Conservation (phyloP, 1,284 basidiomycete genomes). For the Wallemia hederae region DNA sequence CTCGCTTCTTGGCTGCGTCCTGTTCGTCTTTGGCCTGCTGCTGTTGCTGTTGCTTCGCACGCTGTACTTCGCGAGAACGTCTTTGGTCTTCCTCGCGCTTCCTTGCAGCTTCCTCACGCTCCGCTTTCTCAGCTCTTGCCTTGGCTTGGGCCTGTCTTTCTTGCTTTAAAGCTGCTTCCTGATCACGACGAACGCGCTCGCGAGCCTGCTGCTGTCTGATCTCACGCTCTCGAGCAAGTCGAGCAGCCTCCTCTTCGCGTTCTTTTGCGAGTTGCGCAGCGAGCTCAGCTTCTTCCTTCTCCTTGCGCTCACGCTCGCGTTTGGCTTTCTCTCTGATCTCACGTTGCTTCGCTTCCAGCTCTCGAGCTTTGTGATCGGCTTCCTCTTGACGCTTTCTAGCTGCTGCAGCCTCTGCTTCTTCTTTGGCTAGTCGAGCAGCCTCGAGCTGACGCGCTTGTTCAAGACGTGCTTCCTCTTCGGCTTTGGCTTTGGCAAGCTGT, state of each 20-base stretch:
- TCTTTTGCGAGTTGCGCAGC: neutral
- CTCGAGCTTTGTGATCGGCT: neutral
- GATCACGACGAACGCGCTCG: neutral
- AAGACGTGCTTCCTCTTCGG: neutral
- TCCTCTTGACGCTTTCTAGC: neutral
- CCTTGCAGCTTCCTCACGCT: too few species aligned
- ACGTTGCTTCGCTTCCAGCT: neutral
- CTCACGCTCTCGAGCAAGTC: neutral
- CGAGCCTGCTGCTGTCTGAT: too few species aligned
- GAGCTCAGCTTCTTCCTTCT: neutral
- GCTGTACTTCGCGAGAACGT: neutral
- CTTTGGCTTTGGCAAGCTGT: neutral
- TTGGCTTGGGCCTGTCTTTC: neutral
- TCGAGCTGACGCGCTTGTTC: neutral
- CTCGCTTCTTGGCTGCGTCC: neutral
- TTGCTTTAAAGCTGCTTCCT: neutral
- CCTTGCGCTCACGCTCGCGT: neutral
- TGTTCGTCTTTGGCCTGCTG: neutral
- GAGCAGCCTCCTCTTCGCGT: neutral
- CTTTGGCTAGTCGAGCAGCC: neutral
- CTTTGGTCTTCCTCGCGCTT: neutral
- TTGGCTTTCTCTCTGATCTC: neutral
- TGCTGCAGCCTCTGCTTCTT: neutral
- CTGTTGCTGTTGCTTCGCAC: neutral
- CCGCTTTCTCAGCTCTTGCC: neutral